Percentiles rank a stretch among this genome's conserved stretches.
phyloP scores from a whole-genome alignment of 495 filamentous ascomycete species.

The Cladorrhinum samala region DNA sequence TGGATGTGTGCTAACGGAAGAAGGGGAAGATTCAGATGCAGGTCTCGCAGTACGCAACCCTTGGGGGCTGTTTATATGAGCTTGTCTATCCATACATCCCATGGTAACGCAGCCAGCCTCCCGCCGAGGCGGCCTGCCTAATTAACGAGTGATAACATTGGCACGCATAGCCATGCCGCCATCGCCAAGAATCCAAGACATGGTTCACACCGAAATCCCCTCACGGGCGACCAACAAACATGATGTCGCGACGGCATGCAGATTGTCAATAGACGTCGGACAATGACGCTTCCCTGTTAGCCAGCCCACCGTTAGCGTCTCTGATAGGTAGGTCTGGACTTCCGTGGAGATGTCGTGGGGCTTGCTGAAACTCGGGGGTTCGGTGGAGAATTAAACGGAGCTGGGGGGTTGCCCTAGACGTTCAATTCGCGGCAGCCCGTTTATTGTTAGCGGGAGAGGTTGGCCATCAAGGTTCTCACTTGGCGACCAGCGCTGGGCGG shows the following conservation, averaged over 20 bases:
- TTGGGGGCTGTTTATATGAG: neutral
- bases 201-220: neutral
- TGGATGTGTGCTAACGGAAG: neutral
- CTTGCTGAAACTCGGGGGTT: neutral
- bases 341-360: neutral
- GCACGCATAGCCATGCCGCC: too few relatives aligned
- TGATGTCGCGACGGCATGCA: slow-evolving; percentile 1
- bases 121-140: neutral
- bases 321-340: neutral
- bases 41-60: neutral
- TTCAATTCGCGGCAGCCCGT: too few relatives aligned
- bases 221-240: neutral
- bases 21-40: neutral
- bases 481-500: neutral
- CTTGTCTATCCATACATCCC: too few relatives aligned
- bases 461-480: slow-evolving; percentile 6
- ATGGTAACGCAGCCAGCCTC: neutral
- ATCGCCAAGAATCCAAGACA: slow-evolving; percentile 4
- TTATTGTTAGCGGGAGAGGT: neutral
- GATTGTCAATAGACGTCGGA: neutral
- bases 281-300: neutral
- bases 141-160: too few relatives aligned
- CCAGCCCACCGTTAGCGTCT: neutral
- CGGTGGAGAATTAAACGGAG: too few relatives aligned
- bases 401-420: too few relatives aligned